Conservation (phyloP, 768 basidiomycete species). For the Lepiota brunneoincarnata region DNA sequence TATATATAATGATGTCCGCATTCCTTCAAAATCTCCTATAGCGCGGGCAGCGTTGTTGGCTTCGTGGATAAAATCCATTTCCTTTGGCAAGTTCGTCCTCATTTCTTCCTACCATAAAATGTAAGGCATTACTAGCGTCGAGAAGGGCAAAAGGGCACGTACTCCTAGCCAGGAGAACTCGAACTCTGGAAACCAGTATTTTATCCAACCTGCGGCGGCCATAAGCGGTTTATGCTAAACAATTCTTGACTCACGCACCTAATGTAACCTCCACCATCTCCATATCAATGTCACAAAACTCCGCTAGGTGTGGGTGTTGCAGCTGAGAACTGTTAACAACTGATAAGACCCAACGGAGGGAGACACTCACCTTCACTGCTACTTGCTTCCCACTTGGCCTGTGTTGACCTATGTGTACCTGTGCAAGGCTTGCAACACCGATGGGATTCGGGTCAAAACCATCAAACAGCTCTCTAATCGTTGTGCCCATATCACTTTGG, state of each 20-base stretch:
- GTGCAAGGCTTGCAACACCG: conserved; percentile 94
- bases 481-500: conserved; percentile 69
- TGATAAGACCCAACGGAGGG: neutral
- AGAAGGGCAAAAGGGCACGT: conserved; percentile 27
- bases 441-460: conserved; percentile 87
- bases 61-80: conserved; percentile 95
- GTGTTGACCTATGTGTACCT: conserved; percentile 86
- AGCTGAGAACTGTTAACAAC: conserved; percentile 37
- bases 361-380: conserved; percentile 72
- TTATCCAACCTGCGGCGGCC: conserved; percentile 64
- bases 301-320: conserved; percentile 91
- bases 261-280: conserved; percentile 76
- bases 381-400: conserved; percentile 69
- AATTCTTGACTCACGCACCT: conserved; percentile 34
- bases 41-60: conserved; percentile 80
- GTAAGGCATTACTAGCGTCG: conserved; percentile 23
- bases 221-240: neutral
- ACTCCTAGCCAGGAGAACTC: conserved; percentile 90
- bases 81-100: conserved; percentile 85
- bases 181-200: conserved; percentile 92
- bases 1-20: conserved; percentile 83
- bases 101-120: conserved; percentile 76
- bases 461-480: conserved; percentile 74
- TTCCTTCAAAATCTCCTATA: conserved; percentile 61
- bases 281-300: conserved; percentile 91